Evolutionary conservation across 495 filamentous ascomycete genomes (phyloP).

Genomic region (Thermothielavioides terrestris): DNA sequence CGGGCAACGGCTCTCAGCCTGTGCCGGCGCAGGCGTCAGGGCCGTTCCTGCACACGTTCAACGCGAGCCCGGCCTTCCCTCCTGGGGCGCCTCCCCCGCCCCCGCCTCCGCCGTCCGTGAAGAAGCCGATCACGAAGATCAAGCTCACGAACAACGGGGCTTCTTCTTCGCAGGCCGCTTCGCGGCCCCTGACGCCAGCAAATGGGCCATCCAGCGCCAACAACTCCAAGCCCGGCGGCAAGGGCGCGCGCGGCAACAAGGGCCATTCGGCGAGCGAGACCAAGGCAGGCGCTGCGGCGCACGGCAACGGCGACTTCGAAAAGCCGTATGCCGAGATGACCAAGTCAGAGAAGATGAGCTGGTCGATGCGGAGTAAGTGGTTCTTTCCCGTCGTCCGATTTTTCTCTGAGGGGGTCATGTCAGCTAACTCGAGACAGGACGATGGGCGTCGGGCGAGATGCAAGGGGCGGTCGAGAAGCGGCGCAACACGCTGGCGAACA

Average conservation of each 20-base stretch:
- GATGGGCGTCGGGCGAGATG: constrained; percentile 45
- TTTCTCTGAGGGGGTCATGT: not conserved
- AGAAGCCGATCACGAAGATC: constrained; percentile 27
- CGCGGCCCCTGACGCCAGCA: constrained; percentile 15
- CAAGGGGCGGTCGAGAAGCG: constrained; percentile 40
- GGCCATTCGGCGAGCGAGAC: not conserved
- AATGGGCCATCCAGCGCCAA: constrained; percentile 9
- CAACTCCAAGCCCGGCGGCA: constrained; percentile 11
- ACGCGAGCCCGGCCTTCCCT: constrained; percentile 14
- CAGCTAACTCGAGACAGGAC: constrained; percentile 29
- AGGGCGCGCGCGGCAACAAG: constrained; percentile 12
- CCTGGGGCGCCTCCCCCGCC: constrained; percentile 13
- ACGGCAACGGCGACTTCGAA: constrained; percentile 13
- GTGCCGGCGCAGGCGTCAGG: constrained; percentile 12
- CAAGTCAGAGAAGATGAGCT: constrained; percentile 46
- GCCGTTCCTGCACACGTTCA: constrained; percentile 26
- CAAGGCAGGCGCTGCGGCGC: not conserved
- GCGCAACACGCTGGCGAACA: constrained; percentile 40
- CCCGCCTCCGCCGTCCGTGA: constrained; percentile 18
- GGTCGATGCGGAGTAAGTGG: constrained; percentile 41
- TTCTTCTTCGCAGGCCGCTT: constrained; percentile 7
- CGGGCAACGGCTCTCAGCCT: constrained; percentile 4
- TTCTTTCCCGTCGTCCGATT: not conserved
- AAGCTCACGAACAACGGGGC: constrained; percentile 22
- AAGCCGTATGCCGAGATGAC: constrained; percentile 44